A percentile compares a stretch with the other conserved stretches of the same genome.
These are phyloP conservation scores for Lippia alba DNA, from an alignment of 305 asterid species.

Conservation along the genomic window DNA sequence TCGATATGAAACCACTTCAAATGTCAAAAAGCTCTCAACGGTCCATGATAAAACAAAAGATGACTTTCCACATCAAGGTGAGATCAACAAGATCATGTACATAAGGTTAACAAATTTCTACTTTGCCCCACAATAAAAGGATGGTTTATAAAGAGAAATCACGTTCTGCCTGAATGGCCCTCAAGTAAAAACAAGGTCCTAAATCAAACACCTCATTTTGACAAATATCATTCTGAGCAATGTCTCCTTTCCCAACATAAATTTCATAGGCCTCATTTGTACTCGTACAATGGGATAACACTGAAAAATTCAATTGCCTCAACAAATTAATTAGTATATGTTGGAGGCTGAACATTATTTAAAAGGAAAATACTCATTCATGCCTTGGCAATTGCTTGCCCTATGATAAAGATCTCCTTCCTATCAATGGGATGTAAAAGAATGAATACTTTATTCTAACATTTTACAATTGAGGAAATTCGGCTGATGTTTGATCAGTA, in stretches of 20 bases:
- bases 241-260: background rate
- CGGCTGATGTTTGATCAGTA: constrained; percentile 17
- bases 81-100: too few species aligned
- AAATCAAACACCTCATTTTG: background rate
- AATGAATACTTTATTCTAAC: constrained; percentile 48
- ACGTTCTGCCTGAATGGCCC: too few species aligned
- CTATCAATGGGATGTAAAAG: constrained; percentile 38
- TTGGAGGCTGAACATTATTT: constrained; percentile 34
- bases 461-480: constrained; percentile 31
- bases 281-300: too few species aligned
- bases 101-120: too few species aligned
- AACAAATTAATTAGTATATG: constrained; percentile 4
- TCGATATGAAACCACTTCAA: too few species aligned
- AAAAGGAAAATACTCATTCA: constrained; percentile 26
- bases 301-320: background rate
- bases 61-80: too few species aligned
- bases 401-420: constrained; percentile 36
- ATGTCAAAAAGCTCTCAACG: too few species aligned
- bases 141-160: too few species aligned
- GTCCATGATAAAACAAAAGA: too few species aligned
- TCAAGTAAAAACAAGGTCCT: too few species aligned
- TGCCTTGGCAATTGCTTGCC: constrained; percentile 40
- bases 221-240: background rate
- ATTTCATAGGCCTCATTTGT: constrained; percentile 9
- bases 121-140: too few species aligned